phyloP scores from a whole-genome alignment of 2,329 filamentous ascomycete species.

The Pyrenochaeta sp. region DNA sequence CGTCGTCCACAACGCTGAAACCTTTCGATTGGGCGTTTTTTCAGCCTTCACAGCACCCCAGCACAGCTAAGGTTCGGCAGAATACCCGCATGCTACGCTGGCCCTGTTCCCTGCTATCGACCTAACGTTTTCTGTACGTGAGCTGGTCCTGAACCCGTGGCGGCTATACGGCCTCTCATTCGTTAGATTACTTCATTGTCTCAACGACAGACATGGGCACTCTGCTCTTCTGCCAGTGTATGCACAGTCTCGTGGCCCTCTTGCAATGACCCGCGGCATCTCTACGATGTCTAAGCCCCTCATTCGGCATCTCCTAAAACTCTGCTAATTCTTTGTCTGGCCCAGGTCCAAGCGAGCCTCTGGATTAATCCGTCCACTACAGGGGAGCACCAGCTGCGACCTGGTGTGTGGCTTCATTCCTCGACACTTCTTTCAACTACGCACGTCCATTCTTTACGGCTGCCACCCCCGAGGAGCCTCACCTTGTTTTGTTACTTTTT shows the following conservation, averaged over 20 bases:
- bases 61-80: slow-evolving; percentile 18
- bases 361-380: slow-evolving; percentile 29
- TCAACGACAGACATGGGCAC: slow-evolving; percentile 41
- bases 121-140: slow-evolving; percentile 19
- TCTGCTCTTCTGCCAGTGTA: slow-evolving; percentile 36
- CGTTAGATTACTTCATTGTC: slow-evolving; percentile 28
- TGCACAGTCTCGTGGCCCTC: slow-evolving; percentile 47
- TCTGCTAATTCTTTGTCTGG: slow-evolving; percentile 33
- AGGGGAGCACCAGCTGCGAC: slow-evolving; percentile 30
- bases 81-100: slow-evolving; percentile 20
- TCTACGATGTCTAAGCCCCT: slow-evolving; percentile 31
- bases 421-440: slow-evolving; percentile 35
- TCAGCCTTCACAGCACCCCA: slow-evolving; percentile 12
- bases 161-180: slow-evolving; percentile 30
- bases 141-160: slow-evolving; percentile 25
- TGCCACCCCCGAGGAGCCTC: slow-evolving; percentile 30
- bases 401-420: slow-evolving; percentile 37
- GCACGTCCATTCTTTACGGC: slow-evolving; percentile 35
- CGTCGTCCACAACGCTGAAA: slow-evolving; percentile 6
- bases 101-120: slow-evolving; percentile 12
- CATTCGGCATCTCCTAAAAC: slow-evolving; percentile 32
- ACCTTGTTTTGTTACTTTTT: slow-evolving; percentile 33
- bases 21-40: slow-evolving; percentile 13
- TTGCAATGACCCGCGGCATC: slow-evolving; percentile 36
- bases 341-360: slow-evolving; percentile 36